Conservation (phyloP, 768 basidiomycete species). For the Tulasnella sp. region DNA sequence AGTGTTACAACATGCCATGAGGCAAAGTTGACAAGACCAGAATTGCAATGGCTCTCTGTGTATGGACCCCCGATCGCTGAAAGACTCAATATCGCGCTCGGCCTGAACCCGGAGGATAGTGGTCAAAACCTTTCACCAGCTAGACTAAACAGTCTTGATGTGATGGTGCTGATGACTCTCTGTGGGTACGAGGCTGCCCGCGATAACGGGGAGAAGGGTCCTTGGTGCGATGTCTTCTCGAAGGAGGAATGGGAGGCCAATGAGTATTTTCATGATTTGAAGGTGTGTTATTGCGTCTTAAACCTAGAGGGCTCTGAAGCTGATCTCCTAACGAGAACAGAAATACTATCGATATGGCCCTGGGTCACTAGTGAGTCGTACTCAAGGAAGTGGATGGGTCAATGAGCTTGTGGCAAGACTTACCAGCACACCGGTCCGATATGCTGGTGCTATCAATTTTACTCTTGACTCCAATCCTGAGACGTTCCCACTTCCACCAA, state of each 20-base stretch:
- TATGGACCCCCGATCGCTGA: conserved; percentile 3
- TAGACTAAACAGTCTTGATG: too few species aligned
- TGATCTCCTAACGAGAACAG: conserved; percentile 1
- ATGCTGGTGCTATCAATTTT: conserved; percentile 7
- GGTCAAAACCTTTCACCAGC: too few species aligned
- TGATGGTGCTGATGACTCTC: conserved; percentile 5
- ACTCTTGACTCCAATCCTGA: conserved; percentile 9
- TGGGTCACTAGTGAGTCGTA: neutral
- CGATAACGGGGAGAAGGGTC: neutral
- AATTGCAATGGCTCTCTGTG: conserved; percentile 1
- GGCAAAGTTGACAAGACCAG: neutral
- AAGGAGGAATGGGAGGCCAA: conserved; percentile 3
- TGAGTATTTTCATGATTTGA: conserved; percentile 13
- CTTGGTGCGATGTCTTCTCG: conserved; percentile 5
- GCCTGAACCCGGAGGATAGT: neutral
- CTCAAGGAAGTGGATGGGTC: conserved; percentile 14
- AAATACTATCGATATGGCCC: conserved; percentile 6
- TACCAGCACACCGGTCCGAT: conserved; percentile 10
- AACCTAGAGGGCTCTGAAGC: neutral
- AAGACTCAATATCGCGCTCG: neutral
- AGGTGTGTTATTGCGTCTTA: neutral
- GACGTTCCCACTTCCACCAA: conserved; percentile 16
- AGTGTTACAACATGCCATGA: neutral
- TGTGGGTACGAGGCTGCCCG: conserved; percentile 12
- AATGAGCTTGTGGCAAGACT: conserved; percentile 16